Evolutionary conservation across 495 filamentous ascomycete genomes (phyloP).

Genomic region (Evansstolkia leycettana): DNA sequence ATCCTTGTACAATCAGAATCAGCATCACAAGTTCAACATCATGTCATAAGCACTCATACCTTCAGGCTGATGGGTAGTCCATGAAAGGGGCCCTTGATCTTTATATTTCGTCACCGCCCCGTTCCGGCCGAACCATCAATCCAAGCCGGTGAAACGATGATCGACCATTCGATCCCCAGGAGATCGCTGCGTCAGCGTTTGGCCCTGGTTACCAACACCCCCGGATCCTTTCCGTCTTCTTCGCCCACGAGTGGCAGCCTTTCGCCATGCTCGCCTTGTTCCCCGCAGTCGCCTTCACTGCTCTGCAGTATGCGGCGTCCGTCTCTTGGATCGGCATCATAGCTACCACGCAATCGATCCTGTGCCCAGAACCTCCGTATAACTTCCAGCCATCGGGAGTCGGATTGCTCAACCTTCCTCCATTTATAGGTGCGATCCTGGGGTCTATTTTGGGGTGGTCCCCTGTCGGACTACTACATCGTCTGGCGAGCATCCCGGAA

Average conservation of each 20-base stretch:
- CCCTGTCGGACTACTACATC: slow-evolving; percentile 23
- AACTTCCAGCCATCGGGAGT: slow-evolving; percentile 23
- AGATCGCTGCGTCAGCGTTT: too few relatives aligned
- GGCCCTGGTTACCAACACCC: slow-evolving; percentile 14
- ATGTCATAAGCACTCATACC: too few relatives aligned
- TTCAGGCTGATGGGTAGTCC: slow-evolving; percentile 53
- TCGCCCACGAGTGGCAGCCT: slow-evolving; percentile 13
- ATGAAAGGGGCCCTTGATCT: slow-evolving; percentile 51
- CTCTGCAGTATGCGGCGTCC: slow-evolving; percentile 21
- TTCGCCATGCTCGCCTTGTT: slow-evolving; percentile 13
- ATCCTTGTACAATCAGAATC: too few relatives aligned
- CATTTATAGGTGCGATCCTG: slow-evolving; percentile 25
- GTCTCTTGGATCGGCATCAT: slow-evolving; percentile 22
- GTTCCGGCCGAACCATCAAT: too few relatives aligned
- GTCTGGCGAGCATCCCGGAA: slow-evolving; percentile 23
- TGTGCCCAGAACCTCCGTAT: slow-evolving; percentile 24
- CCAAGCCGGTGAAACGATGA: too few relatives aligned
- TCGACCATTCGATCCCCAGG: too few relatives aligned
- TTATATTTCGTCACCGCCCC: too few relatives aligned
- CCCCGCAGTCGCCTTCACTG: slow-evolving; percentile 24
- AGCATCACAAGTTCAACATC: too few relatives aligned
- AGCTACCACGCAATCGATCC: slow-evolving; percentile 16
- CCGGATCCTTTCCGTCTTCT: slow-evolving; percentile 7
- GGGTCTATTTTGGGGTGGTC: slow-evolving; percentile 21
- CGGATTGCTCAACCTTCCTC: slow-evolving; percentile 25